These are phyloP conservation scores for Jimgerdemannia flammicorona DNA, from an alignment of 192 early-diverging fungal species.

Conservation along the genomic window DNA sequence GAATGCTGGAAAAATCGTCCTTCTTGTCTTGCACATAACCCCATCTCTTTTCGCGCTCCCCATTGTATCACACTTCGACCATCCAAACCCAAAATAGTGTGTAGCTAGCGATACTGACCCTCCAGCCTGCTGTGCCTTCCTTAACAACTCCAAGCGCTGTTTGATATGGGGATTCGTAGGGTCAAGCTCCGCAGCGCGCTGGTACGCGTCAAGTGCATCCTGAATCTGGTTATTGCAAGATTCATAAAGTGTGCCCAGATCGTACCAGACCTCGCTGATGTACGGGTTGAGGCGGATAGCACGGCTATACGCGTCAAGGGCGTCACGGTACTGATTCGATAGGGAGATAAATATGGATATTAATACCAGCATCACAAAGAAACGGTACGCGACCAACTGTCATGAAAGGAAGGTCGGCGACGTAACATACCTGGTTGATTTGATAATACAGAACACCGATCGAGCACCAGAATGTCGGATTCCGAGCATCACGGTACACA, in stretches of 20 bases:
- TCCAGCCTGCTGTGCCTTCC: slow-evolving; percentile 8
- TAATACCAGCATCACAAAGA: slow-evolving; percentile 7
- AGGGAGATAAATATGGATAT: neutral
- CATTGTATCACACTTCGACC: too few relatives aligned
- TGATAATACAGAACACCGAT: slow-evolving; percentile 99
- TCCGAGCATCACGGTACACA: slow-evolving; percentile 88
- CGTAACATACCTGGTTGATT: slow-evolving; percentile 68
- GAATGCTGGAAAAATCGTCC: too few relatives aligned
- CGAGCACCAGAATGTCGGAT: slow-evolving; percentile 98
- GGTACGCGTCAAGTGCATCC: slow-evolving; percentile 97
- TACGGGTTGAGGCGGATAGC: slow-evolving; percentile 94
- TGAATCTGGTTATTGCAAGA: slow-evolving; percentile 96
- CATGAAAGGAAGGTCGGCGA: too few relatives aligned
- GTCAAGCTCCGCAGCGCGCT: slow-evolving; percentile 90
- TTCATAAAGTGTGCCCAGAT: slow-evolving; percentile 96
- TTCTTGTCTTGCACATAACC: too few relatives aligned
- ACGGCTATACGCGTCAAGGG: slow-evolving; percentile 94
- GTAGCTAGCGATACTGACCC: neutral
- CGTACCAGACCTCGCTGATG: slow-evolving; percentile 97
- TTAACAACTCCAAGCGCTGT: slow-evolving; percentile 54
- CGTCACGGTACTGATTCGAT: slow-evolving; percentile 75
- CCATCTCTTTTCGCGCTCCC: too few relatives aligned
- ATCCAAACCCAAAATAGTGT: too few relatives aligned
- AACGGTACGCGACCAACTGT: neutral
- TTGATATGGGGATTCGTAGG: slow-evolving; percentile 85